Conservation (phyloP, 176 grass and related monocot genomes). For the Thalia dealbata region DNA sequence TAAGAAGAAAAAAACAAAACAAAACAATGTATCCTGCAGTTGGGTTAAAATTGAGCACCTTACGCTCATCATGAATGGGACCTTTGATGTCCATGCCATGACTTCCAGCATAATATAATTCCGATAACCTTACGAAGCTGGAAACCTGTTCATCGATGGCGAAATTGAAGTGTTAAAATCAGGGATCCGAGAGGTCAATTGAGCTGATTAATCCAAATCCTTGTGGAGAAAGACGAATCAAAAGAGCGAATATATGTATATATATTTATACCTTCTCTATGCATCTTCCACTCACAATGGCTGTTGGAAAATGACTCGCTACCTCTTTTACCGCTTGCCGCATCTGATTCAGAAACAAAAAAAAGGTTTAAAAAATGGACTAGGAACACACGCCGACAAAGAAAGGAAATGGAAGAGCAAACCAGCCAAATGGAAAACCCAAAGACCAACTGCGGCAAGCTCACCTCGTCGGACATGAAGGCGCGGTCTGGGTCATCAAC, state of each 20-base stretch:
- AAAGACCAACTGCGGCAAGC: not conserved
- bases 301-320: constrained; percentile 68
- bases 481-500: constrained; percentile 67
- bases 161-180: not conserved
- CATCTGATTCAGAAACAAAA: constrained; percentile 37
- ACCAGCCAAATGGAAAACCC: not conserved
- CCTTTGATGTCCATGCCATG: constrained; percentile 95
- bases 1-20: not conserved
- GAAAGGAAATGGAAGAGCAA: not conserved
- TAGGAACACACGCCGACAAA: not conserved
- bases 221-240: too few species aligned
- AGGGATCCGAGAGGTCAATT: too few species aligned
- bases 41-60: not conserved
- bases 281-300: constrained; percentile 82
- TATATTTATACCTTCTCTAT: constrained; percentile 83
- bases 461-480: constrained; percentile 68
- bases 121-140: constrained; percentile 59
- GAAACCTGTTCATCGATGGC: constrained; percentile 31
- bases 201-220: not conserved
- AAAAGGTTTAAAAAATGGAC: too few species aligned
- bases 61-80: constrained; percentile 32
- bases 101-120: constrained; percentile 91
- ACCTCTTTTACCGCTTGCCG: constrained; percentile 69
- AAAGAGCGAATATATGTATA: not conserved
- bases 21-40: not conserved